phyloP scores from a whole-genome alignment of 2,329 filamentous ascomycete species.

The Alternaria conjuncta region DNA sequence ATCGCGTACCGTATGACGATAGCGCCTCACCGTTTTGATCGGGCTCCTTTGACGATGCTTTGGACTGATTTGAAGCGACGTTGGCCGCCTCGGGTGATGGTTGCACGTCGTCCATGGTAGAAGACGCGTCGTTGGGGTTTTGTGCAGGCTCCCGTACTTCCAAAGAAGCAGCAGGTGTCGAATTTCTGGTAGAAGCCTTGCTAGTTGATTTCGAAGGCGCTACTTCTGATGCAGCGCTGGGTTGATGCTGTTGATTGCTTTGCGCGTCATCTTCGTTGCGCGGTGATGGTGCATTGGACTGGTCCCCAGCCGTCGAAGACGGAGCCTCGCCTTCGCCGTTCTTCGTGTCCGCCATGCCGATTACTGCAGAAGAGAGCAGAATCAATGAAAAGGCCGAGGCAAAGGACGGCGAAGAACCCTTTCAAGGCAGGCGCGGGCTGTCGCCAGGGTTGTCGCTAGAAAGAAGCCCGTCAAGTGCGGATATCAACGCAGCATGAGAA shows the following conservation, averaged over 20 bases:
- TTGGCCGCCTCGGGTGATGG: slow-evolving; percentile 39
- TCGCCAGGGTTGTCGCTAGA: slow-evolving; percentile 35
- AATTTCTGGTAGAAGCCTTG: slow-evolving; percentile 45
- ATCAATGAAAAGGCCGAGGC: slow-evolving; percentile 22
- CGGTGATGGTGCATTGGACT: slow-evolving; percentile 35
- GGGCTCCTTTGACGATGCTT: slow-evolving; percentile 42
- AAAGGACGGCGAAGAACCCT: slow-evolving; percentile 29
- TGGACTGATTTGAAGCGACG: slow-evolving; percentile 36
- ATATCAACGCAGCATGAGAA: slow-evolving; percentile 48
- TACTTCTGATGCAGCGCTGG: slow-evolving; percentile 32
- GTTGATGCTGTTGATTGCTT: slow-evolving; percentile 26
- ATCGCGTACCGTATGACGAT: slow-evolving; percentile 81
- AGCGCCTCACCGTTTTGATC: slow-evolving; percentile 60
- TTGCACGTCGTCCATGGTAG: slow-evolving; percentile 33
- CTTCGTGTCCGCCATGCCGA: slow-evolving; percentile 46
- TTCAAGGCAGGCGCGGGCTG: slow-evolving; percentile 29
- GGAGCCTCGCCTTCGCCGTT: slow-evolving; percentile 45
- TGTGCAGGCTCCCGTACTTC: slow-evolving; percentile 34
- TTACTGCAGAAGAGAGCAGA: slow-evolving; percentile 26
- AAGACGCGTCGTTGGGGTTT: slow-evolving; percentile 34
- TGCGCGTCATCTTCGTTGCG: slow-evolving; percentile 39
- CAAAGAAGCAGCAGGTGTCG: slow-evolving; percentile 38
- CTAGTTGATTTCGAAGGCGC: slow-evolving; percentile 40
- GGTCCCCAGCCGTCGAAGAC: slow-evolving; percentile 40
- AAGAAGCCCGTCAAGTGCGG: slow-evolving; percentile 35